phyloP scores from a whole-genome alignment of 805 yeast species.

The Citeromyces matritensis region DNA sequence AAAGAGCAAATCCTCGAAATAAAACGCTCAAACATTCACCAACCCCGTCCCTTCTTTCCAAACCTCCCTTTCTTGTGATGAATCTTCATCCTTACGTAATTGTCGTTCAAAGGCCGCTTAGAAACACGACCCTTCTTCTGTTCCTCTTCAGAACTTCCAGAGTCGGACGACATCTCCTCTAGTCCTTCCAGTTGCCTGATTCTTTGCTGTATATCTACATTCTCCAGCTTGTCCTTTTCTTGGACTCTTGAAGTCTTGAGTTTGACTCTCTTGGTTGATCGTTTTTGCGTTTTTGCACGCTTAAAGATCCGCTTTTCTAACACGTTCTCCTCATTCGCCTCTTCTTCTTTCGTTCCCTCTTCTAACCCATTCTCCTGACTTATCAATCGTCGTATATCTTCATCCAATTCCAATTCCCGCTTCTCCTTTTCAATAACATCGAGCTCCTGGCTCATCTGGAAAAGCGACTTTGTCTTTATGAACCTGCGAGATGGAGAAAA shows the following conservation, averaged over 20 bases:
- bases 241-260: not conserved
- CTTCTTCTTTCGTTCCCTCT: not conserved
- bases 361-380: not conserved
- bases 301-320: not conserved
- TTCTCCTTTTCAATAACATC: not conserved
- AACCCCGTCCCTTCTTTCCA: too few species aligned
- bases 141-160: constrained; percentile 7
- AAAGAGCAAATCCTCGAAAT: too few species aligned
- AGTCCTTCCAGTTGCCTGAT: not conserved
- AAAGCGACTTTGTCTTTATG: not conserved
- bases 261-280: not conserved
- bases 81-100: constrained; percentile 18
- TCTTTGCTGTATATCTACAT: not conserved
- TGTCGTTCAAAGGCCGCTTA: constrained; percentile 17
- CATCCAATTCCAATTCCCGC: not conserved
- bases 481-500: not conserved
- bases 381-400: not conserved
- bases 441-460: not conserved
- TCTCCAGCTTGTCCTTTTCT: constrained; percentile 1
- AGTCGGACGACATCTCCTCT: constrained; percentile 7
- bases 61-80: constrained; percentile 10
- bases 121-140: constrained; percentile 7
- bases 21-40: too few species aligned
- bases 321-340: not conserved
- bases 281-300: not conserved